phyloP scores from a whole-genome alignment of 768 basidiomycete genomes.

The Tylopilus sp. region DNA sequence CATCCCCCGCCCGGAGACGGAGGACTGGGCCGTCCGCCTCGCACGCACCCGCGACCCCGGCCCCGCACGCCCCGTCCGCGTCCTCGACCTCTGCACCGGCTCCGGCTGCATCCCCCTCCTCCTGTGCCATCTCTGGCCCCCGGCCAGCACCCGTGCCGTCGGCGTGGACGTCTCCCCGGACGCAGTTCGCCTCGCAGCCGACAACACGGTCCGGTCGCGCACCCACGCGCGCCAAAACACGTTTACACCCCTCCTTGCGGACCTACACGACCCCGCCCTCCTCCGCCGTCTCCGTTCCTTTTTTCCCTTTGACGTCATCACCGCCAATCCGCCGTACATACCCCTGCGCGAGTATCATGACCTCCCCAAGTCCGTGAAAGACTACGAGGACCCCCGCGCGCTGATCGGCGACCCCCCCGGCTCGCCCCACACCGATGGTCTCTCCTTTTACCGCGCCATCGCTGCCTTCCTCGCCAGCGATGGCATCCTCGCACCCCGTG shows the following conservation, averaged over 20 bases:
- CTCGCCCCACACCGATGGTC: conserved; percentile 39
- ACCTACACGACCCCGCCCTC: conserved; percentile 36
- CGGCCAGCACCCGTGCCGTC: conserved; percentile 49
- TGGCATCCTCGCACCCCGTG: conserved; percentile 50
- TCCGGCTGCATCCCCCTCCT: conserved; percentile 88
- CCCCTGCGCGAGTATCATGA: conserved; percentile 57
- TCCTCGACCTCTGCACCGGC: conserved; percentile 92
- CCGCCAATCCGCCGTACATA: conserved; percentile 88
- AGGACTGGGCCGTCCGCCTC: conserved; percentile 71
- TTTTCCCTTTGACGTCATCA: conserved; percentile 71
- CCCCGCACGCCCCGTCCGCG: conserved; percentile 28
- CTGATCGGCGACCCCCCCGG: conserved; percentile 67
- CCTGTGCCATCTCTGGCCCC: conserved; percentile 64
- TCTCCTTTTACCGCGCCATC: conserved; percentile 74
- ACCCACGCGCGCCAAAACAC: conserved; percentile 17
- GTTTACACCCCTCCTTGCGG: conserved; percentile 41
- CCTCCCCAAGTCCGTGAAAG: conserved; percentile 66
- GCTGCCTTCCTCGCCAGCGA: conserved; percentile 51
- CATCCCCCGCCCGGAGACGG: conserved; percentile 95
- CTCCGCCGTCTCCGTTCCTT: conserved; percentile 30
- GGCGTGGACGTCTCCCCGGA: conserved; percentile 67
- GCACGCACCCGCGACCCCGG: conserved; percentile 43
- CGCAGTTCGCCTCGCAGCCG: conserved; percentile 49
- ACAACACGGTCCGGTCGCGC: conserved; percentile 37
- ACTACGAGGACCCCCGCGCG: conserved; percentile 79